Evolutionary conservation across 2,329 filamentous ascomycete genomes (phyloP), one percentile per base, ranked within the genome.

Genomic region (Harringtonia lauricola): DNA sequence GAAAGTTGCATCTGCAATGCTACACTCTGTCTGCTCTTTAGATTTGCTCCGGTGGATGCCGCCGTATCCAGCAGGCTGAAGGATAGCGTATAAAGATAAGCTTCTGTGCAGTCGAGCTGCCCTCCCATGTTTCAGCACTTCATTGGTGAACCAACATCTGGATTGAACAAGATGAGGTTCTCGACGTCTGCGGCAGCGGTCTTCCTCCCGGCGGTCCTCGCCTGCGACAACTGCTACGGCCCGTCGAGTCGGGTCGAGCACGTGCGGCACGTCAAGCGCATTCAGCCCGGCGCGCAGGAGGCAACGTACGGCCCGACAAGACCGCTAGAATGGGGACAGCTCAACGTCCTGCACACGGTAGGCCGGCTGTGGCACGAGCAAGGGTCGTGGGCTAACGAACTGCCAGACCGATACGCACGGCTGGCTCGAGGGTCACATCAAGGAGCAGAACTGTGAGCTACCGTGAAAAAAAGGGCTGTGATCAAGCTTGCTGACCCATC

Each of bases 291-390:
- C 17, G 65, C 65, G 1, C 57, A 58, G 21, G 60, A 64, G 35
- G 67, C 68, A 22, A 55, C 57, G 1, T 63, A 64, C 43, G 65
- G 65, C 9, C 68, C 68, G 33, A 66, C 59, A 29, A 59, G 56
- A 5, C 58, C 61, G 36, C 60, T 79, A 8, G 71, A 75, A 64
- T 81, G 76, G 77, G 76, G 76, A 3, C 72, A 81, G 55, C 58
- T 81, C 51, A 81, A 81, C 52, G 75, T 74, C 44, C 47, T 81
- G 21, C 76, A 79, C 51, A 80, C 74, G 2, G 63, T 66, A 52
- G 30, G n/a, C n/a, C n/a, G n/a, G n/a, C n/a, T n/a, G n/a, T n/a
- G n/a, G n/a, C n/a, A n/a, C n/a, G n/a, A n/a, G n/a, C n/a, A n/a
- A n/a, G n/a, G n/a, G n/a, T n/a, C n/a, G n/a, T n/a, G n/a, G n/a